Base-by-base conservation (phyloP, 495 filamentous ascomycete genomes). In the Penicillium ochrochloron region DNA sequence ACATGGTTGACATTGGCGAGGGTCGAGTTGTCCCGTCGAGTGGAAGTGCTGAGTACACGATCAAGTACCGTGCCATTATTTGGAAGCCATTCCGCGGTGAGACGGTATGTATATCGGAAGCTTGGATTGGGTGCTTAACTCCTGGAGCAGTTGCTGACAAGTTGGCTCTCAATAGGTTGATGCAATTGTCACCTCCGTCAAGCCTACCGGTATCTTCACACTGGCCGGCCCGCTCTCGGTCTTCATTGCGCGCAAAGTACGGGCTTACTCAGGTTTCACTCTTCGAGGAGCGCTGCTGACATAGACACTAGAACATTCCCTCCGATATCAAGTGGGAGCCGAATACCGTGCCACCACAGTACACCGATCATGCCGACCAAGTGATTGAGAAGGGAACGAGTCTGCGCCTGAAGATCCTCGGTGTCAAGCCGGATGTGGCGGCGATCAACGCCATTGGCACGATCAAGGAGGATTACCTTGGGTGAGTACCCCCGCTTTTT, bases 81-180 rank as follows among this genome's bases (percentile, higher is more conserved):
- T 99, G 94, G 93, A 85, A 92, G 70, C 95, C 95, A 11, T 99
- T 97, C 83, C 92, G 92, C 71, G 93, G 93, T 63, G 95, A 99
- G 82, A 94, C 93, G 64, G 95, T 97, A 85, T 73, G 90, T 81
- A 52, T 41, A 56, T 15, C 31, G n/a, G 34, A 34, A n/a, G 12
- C n/a, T 7, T 56, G 46, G 12, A 14, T 33, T 58, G 5, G 12
- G 41, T 48, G 31, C 25, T 61, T 23, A 2, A 17, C 8, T 27
- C 19, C 9, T 34, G 27, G 53, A 5, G 53, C n/a, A 59, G 51
- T 15, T 52, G 57, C 71, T 73, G 44, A 73, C 60, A 17, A 11
- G 34, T 27, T 31, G 27, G 57, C 12, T 27, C n/a, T 50, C 19
- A 52, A 51, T 58, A 97, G 93, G 88, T 97, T 52, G 95, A 99